Evolutionary conservation across 208 protist species (phyloP), one percentile per base, ranked within the genome.

Genomic region (Crithidia sp.): DNA sequence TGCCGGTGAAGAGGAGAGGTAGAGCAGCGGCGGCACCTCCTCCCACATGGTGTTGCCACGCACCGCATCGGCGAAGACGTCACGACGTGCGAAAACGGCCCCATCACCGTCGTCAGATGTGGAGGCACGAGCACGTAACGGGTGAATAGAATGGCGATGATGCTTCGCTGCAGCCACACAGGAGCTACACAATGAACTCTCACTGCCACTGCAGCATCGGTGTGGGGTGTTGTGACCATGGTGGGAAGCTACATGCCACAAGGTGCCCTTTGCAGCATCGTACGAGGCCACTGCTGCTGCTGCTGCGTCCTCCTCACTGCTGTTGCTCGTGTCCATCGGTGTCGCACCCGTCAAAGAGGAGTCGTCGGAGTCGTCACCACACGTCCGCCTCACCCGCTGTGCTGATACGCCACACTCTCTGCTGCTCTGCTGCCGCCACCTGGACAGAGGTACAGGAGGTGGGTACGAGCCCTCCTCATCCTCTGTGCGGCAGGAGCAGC

Each of bases 401-500:
- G 28, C 28, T 28, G 28, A 28, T 28, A 28, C 28, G 28, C 28
- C 28, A 28, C 28, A 28, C 28, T 28, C 28, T 28, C 28, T 28
- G 28, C 28, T 28, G 28, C 28, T 28, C 28, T 28, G 28, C 28
- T 28, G 28, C 28, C 28, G 28, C 28, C 28, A 28, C 28, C 28
- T 28, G 28, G 28, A 28, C 28, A 28, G 28, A 28, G 28, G 28
- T 28, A 28, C 0, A 28, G 28, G 28, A 28, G 28, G 28, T 28
- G 28, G 28, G 28, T 28, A n/a, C 52, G 16, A 37, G 8, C 13
- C 28, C 40, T 59, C 28, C 14, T 19, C 19, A 28, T 47, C 50
- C 6, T 71, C 60, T 37, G 66, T 55, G 19, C 79, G 68, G 16
- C 79, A 75, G 9, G 64, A 17, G 62, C 81, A 79, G 58, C 61